These are phyloP conservation scores for Trichocomaceae sp. DNA, from an alignment of 2,329 filamentous ascomycete species.

Conservation along the genomic window DNA sequence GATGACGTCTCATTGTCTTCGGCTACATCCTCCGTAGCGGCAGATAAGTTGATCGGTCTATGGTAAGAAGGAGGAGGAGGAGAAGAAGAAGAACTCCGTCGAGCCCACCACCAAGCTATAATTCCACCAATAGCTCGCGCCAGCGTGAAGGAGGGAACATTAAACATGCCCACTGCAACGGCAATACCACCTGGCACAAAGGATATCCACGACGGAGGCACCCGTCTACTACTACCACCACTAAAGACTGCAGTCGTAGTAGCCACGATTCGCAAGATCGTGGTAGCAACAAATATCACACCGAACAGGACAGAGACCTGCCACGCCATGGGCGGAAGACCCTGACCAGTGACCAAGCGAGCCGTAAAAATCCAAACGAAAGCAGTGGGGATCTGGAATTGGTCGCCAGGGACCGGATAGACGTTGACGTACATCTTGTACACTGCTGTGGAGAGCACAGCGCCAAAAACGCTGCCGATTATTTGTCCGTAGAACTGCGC, in stretches of 20 bases:
- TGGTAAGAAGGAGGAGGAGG: not conserved
- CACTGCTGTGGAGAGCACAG: slow-evolving; percentile 75
- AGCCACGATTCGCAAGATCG: slow-evolving; percentile 59
- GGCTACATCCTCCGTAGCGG: not conserved
- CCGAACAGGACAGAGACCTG: slow-evolving; percentile 74
- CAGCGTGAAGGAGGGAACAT: slow-evolving; percentile 90
- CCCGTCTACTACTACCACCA: slow-evolving; percentile 18
- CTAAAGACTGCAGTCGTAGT: slow-evolving; percentile 23
- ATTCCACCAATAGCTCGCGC: slow-evolving; percentile 76
- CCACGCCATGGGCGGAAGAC: slow-evolving; percentile 73
- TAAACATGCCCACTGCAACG: slow-evolving; percentile 97
- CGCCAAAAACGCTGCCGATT: slow-evolving; percentile 79
- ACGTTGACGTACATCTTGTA: slow-evolving; percentile 88
- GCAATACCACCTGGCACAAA: slow-evolving; percentile 89
- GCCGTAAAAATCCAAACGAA: slow-evolving; percentile 99
- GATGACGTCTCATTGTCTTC: not conserved
- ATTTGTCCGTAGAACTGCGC: slow-evolving; percentile 97
- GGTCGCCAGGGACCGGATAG: slow-evolving; percentile 77
- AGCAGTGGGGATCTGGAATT: slow-evolving; percentile 90
- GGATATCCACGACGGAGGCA: slow-evolving; percentile 54
- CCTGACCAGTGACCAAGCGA: slow-evolving; percentile 82
- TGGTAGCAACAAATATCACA: slow-evolving; percentile 64
- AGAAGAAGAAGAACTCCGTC: slow-evolving; percentile 15
- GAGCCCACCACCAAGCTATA: slow-evolving; percentile 70
- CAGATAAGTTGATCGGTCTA: not conserved